Evolutionary conservation across 1,139 yeast genomes (phyloP).

Genomic region (Hemisphaericaspora lyxosophila): DNA sequence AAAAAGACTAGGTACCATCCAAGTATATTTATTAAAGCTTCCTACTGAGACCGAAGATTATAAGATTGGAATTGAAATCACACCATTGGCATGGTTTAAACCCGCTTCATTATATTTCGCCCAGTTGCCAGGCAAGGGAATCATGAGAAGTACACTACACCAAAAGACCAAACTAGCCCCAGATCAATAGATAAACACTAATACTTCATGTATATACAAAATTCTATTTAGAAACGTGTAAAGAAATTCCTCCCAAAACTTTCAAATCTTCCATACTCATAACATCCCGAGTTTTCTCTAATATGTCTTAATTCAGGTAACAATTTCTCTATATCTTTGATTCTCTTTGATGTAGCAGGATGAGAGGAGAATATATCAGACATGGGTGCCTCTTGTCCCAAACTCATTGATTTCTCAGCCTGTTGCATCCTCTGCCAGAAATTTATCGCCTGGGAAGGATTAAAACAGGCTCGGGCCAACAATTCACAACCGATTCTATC

Average conservation of each 20-base stretch:
- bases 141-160: background rate
- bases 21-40: slow-evolving; percentile 30
- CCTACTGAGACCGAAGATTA: slow-evolving; percentile 18
- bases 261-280: slow-evolving; percentile 24
- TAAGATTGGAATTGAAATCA: slow-evolving; percentile 27
- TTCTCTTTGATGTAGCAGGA: slow-evolving; percentile 78
- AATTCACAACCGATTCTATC: slow-evolving; percentile 90
- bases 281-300: slow-evolving; percentile 33
- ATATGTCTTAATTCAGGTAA: slow-evolving; percentile 62
- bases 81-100: slow-evolving; percentile 20
- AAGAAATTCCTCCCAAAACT: slow-evolving; percentile 21
- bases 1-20: slow-evolving; percentile 33
- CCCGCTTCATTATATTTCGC: background rate
- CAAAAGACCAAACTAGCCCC: background rate
- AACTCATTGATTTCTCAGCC: slow-evolving; percentile 41
- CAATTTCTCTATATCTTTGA: slow-evolving; percentile 68
- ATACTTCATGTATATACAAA: background rate
- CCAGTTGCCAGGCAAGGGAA: slow-evolving; percentile 1
- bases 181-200: background rate
- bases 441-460: slow-evolving; percentile 68
- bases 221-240: slow-evolving; percentile 4
- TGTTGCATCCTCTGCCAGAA: slow-evolving; percentile 83
- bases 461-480: slow-evolving; percentile 86
- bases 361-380: slow-evolving; percentile 81
- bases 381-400: slow-evolving; percentile 16